These are phyloP conservation scores for Ampelomyces quisqualis DNA, from an alignment of 2,329 filamentous ascomycete genomes.

Conservation along the genomic window DNA sequence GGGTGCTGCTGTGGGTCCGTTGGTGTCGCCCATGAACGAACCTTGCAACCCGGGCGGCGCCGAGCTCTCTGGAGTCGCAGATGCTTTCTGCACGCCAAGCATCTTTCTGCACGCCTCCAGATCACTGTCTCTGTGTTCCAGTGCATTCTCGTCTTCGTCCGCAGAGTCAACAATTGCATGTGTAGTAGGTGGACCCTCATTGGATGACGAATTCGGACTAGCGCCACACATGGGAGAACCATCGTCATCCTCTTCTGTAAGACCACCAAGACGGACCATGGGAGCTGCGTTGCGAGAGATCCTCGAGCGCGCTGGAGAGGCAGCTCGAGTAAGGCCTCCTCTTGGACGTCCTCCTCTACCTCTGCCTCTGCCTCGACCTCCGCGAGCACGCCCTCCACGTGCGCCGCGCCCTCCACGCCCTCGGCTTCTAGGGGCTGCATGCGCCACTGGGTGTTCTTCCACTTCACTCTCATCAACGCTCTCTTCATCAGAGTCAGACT, in stretches of 20 bases:
- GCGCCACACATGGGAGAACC: slow-evolving; percentile 29
- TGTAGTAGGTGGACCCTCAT: slow-evolving; percentile 20
- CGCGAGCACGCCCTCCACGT: slow-evolving; percentile 30
- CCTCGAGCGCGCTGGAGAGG: slow-evolving; percentile 34
- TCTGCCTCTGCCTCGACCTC: slow-evolving; percentile 31
- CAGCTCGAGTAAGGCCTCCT: slow-evolving; percentile 21
- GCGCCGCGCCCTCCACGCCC: slow-evolving; percentile 33
- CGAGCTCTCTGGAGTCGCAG: slow-evolving; percentile 16
- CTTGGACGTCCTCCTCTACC: slow-evolving; percentile 34
- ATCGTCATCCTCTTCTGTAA: slow-evolving; percentile 41
- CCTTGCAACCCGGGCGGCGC: slow-evolving; percentile 22
- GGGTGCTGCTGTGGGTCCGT: slow-evolving; percentile 6
- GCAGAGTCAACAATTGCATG: slow-evolving; percentile 23
- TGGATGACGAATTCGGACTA: slow-evolving; percentile 28
- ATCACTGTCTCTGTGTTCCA: slow-evolving; percentile 18
- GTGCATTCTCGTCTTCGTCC: slow-evolving; percentile 16
- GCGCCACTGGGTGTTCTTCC: slow-evolving; percentile 21
- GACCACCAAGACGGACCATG: slow-evolving; percentile 34
- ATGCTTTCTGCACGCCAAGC: slow-evolving; percentile 12
- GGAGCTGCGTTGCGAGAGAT: slow-evolving; percentile 36
- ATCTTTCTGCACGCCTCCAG: slow-evolving; percentile 17
- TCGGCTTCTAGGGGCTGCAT: slow-evolving; percentile 25
- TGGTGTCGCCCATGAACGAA: slow-evolving; percentile 11
- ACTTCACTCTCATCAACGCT: slow-evolving; percentile 26
- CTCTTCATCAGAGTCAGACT: slow-evolving; percentile 23